A percentile compares a stretch with the other conserved stretches of the same genome.
These are phyloP conservation scores for Cyclotella distinguenda DNA, from an alignment of 108 stramenopile genomes.

Conservation along the genomic window DNA sequence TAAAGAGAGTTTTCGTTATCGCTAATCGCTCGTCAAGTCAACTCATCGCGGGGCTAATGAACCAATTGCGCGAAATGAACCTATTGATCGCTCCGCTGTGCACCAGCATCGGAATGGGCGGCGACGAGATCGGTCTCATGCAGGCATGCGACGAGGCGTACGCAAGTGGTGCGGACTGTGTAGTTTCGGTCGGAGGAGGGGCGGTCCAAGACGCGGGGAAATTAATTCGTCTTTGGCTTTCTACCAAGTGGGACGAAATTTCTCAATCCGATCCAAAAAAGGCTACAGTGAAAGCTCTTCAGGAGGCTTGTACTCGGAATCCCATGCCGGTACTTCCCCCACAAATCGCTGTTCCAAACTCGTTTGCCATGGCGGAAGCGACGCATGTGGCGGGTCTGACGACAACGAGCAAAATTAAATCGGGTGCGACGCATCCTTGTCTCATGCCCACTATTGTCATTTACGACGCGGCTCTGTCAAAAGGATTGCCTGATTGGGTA, in stretches of 20 bases:
- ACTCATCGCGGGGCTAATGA: constrained; percentile 25
- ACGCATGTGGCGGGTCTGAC: constrained; percentile 37
- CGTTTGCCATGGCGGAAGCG: constrained; percentile 42
- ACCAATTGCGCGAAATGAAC: constrained; percentile 3
- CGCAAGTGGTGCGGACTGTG: constrained; percentile 18
- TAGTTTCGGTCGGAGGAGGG: constrained; percentile 34
- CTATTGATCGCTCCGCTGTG: constrained; percentile 28
- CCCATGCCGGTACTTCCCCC: constrained; percentile 30
- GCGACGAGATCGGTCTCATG: constrained; percentile 18
- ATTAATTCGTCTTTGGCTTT: constrained; percentile 35
- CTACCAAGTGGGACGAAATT: not conserved
- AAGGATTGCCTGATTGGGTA: constrained; percentile 40
- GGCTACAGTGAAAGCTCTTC: constrained; percentile 25
- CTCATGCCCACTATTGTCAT: constrained; percentile 28
- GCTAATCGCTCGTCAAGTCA: constrained; percentile 20
- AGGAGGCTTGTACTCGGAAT: constrained; percentile 8
- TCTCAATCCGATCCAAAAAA: not conserved
- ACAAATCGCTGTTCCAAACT: constrained; percentile 40
- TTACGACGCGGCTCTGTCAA: constrained; percentile 20
- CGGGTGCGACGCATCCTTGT: constrained; percentile 20
- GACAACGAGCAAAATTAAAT: constrained; percentile 24
- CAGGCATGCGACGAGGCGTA: constrained; percentile 31
- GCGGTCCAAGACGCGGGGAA: constrained; percentile 44
- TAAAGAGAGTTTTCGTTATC: constrained; percentile 24
- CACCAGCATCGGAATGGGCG: constrained; percentile 37